Percentiles rank a stretch among this genome's conserved stretches.
These are phyloP conservation scores for Dactylonectria estremocensis DNA, from an alignment of 2,329 filamentous ascomycete genomes.

Conservation along the genomic window DNA sequence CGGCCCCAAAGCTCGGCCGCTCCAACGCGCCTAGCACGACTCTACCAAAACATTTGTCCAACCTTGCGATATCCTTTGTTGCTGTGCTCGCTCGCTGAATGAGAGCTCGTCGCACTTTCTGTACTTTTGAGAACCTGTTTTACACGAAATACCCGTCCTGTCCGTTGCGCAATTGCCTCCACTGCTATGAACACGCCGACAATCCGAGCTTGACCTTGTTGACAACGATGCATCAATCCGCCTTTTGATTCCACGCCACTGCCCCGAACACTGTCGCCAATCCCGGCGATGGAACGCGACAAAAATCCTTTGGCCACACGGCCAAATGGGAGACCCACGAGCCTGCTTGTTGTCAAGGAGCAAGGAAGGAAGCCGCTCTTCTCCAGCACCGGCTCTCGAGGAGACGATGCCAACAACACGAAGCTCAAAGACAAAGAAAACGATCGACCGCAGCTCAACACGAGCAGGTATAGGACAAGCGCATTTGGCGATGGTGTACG, in stretches of 20 bases:
- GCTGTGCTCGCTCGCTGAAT: conserved; percentile 1
- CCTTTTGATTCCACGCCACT: conserved; percentile 31
- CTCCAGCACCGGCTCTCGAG: conserved; percentile 41
- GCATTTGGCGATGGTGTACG: conserved; percentile 37
- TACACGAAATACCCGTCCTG: neutral
- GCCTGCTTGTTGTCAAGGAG: conserved; percentile 56
- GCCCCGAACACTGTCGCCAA: conserved; percentile 20
- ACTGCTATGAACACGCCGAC: conserved; percentile 44
- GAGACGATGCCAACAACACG: conserved; percentile 36
- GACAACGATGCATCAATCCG: conserved; percentile 39
- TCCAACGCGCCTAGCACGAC: conserved; percentile 23
- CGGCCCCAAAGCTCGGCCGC: conserved; percentile 11
- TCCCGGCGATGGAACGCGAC: conserved; percentile 46
- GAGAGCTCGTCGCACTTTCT: conserved; percentile 3
- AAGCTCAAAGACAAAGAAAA: conserved; percentile 40
- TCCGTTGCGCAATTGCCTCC: neutral
- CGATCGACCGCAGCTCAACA: conserved; percentile 33
- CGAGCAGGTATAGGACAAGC: conserved; percentile 28
- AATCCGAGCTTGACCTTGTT: conserved; percentile 9
- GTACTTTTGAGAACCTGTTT: neutral
- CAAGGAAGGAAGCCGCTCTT: conserved; percentile 61
- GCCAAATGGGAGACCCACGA: conserved; percentile 38
- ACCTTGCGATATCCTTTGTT: conserved; percentile 22
- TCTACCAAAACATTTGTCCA: conserved; percentile 27
- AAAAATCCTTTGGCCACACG: conserved; percentile 41